phyloP scores from a whole-genome alignment of 441 rosid species.

The Theobroma grandiflorum region DNA sequence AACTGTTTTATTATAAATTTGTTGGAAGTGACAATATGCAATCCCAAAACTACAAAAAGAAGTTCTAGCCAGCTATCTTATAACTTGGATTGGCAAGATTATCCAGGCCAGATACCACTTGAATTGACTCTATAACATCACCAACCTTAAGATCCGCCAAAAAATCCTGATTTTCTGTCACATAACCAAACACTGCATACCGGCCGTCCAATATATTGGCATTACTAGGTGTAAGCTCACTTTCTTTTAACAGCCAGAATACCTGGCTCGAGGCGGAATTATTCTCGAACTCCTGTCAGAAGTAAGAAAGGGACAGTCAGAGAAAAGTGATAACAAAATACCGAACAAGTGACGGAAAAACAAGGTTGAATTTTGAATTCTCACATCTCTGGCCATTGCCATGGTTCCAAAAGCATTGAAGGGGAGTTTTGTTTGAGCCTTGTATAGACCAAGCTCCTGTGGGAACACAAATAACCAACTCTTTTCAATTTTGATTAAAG shows the following conservation, averaged over 20 bases:
- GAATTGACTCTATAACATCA: constrained; percentile 87
- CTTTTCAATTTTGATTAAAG: neutral
- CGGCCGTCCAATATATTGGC: constrained; percentile 98
- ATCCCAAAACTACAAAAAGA: neutral
- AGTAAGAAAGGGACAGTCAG: neutral
- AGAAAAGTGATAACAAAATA: neutral
- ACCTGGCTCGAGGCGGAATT: constrained; percentile 96
- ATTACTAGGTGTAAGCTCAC: constrained; percentile 99
- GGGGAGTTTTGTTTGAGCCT: constrained; percentile 97
- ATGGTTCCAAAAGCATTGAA: constrained; percentile 98
- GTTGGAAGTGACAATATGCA: neutral
- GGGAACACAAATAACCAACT: neutral
- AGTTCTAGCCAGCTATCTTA: constrained; percentile 82
- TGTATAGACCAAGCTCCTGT: constrained; percentile 96
- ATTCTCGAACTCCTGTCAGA: constrained; percentile 86
- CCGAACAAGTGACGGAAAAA: neutral
- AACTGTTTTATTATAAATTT: constrained; percentile 5
- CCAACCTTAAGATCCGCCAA: constrained; percentile 99
- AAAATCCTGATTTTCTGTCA: constrained; percentile 80
- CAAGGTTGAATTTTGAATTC: constrained; percentile 25
- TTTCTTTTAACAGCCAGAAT: constrained; percentile 97
- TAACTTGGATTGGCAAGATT: constrained; percentile 90
- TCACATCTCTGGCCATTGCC: constrained; percentile 99
- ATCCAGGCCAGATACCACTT: constrained; percentile 91
- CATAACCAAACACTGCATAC: constrained; percentile 94